Base-by-base conservation (phyloP, 371 early-diverging fungal species). In the Lichtheimia ramosa region DNA sequence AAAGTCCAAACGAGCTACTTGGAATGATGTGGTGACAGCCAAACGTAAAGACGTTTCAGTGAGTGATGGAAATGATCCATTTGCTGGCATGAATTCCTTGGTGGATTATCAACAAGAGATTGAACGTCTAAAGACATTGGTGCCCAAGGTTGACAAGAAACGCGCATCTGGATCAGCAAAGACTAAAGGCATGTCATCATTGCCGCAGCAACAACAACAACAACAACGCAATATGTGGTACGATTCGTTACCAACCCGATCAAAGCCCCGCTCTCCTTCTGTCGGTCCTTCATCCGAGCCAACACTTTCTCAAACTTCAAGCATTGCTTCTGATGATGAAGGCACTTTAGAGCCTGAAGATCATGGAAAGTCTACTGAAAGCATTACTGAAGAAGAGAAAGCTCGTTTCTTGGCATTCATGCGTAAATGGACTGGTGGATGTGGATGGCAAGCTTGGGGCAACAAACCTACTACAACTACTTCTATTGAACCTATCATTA, bases 51-150 rank as follows among this genome's bases (percentile, higher is more conserved):
- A 34, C 34, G 46, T 46, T 5, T n/a, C 46, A n/a, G 46, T n/a
- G n/a, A 16, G 46, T 10, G 21, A n/a, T n/a, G 46, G 46, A 0
- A 48, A 56, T 5, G 74, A 78, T 48, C 79, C 79, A 13, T 79
- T 79, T 70, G 76, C 79, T 27, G 79, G 79, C 24, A 79, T 79
- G 79, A 79, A 75, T 3, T 57, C 74, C 0, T 68, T 63, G 20
- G 64, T 79, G 20, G 65, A 75, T 50, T 79, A 79, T 43, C 69
- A 79, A 48, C 66, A 68, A 41, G 79, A 79, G 50, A 79, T 79
- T 25, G 79, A 79, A 61, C 68, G 76, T n/a, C 54, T 79, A 25
- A 79, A 79, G 50, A 65, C 74, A 24, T 48, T 80, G 25, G 77
- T 80, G 6, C 75, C 74, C 5, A 73, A 74, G 49, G 69, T 68